Evolutionary conservation across 805 yeast species (phyloP).

Genomic region (Priceomyces haplophilus): DNA sequence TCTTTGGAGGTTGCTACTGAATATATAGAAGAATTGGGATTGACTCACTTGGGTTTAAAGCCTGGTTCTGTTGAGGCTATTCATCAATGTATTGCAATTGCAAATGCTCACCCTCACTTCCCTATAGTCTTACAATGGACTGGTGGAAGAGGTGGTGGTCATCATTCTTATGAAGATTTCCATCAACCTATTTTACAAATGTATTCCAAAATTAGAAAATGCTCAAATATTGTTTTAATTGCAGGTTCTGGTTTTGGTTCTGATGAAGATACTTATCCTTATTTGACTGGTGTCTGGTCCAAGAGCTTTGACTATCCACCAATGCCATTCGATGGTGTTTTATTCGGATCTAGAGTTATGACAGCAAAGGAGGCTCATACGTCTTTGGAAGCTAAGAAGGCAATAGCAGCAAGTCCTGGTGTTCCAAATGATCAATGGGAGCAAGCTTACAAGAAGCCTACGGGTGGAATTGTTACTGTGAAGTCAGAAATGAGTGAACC

Average conservation of each 20-base stretch:
- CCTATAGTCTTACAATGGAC: slow-evolving; percentile 99
- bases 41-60: slow-evolving; percentile 92
- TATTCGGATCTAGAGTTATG: slow-evolving; percentile 97
- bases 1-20: slow-evolving; percentile 96
- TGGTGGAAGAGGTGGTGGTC: slow-evolving; percentile 99
- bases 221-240: slow-evolving; percentile 80
- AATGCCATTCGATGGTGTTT: slow-evolving; percentile 98
- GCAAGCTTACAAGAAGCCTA: slow-evolving; percentile 85
- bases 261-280: slow-evolving; percentile 94
- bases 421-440: slow-evolving; percentile 90
- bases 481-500: slow-evolving; percentile 99
- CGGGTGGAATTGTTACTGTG: slow-evolving; percentile 97
- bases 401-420: slow-evolving; percentile 89
- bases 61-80: slow-evolving; percentile 97
- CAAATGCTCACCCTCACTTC: slow-evolving; percentile 93
- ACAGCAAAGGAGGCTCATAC: slow-evolving; percentile 95
- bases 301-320: slow-evolving; percentile 82
- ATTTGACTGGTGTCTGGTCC: slow-evolving; percentile 98
- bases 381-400: slow-evolving; percentile 88
- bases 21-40: slow-evolving; percentile 87
- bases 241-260: slow-evolving; percentile 99
- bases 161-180: slow-evolving; percentile 98
- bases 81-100: slow-evolving; percentile 80
- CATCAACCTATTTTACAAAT: slow-evolving; percentile 95
- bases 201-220: slow-evolving; percentile 92